Evolutionary conservation across 192 early-diverging fungal genomes (phyloP).

Genomic region (Glomus cerebriforme): DNA sequence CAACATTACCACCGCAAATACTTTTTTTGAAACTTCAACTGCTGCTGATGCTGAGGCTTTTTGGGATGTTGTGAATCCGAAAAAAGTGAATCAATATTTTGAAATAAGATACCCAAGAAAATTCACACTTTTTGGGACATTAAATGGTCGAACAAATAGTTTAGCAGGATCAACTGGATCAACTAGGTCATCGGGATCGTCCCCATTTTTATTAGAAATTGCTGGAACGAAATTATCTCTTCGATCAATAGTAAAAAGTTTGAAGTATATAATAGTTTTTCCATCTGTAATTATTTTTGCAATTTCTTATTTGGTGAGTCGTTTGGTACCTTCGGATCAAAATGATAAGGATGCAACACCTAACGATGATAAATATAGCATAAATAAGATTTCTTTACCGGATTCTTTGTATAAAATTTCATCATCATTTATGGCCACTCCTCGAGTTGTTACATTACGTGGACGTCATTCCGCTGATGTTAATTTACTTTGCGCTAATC

Average conservation of each 20-base stretch:
- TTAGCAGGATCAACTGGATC: neutral
- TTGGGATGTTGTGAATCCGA: conserved; percentile 56
- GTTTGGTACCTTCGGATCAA: conserved; percentile 6
- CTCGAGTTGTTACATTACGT: conserved; percentile 19
- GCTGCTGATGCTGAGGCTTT: conserved; percentile 33
- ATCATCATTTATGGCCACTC: neutral
- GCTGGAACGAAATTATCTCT: neutral
- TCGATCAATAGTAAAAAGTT: neutral
- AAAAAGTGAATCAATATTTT: conserved; percentile 46
- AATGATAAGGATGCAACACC: neutral
- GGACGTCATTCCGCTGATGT: conserved; percentile 30
- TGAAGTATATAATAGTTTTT: neutral
- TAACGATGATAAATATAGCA: neutral
- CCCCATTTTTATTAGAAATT: neutral
- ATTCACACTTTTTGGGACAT: neutral
- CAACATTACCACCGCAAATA: neutral
- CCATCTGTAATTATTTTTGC: conserved; percentile 1
- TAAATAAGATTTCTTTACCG: neutral
- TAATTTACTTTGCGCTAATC: conserved; percentile 23
- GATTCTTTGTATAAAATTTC: neutral
- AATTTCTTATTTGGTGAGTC: neutral
- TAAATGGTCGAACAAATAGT: no score
- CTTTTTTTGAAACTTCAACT: neutral
- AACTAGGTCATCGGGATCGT: neutral
- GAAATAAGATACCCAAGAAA: conserved; percentile 46